Evolutionary conservation across 163 green algal genomes (phyloP), one percentile per base, ranked within the genome.

Genomic region (Scenedesmus sp.): DNA sequence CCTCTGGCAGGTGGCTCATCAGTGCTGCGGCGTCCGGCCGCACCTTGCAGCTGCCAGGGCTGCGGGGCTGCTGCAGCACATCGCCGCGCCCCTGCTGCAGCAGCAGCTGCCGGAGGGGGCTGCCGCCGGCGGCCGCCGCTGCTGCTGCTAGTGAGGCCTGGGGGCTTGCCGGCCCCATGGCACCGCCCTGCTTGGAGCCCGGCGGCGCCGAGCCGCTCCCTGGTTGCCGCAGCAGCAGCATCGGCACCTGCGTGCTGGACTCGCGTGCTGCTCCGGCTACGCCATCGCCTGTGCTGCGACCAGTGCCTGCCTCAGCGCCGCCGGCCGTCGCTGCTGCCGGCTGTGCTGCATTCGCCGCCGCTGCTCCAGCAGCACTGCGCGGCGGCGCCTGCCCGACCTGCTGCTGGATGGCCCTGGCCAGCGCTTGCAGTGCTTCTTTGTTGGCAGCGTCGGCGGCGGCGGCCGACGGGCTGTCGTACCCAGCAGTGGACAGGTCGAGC

Each of bases 161-260:
- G 15, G 65, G 65, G 1, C 30, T 40, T 76, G 65, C 30, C 7
- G 65, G 65, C 30, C 65, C 65, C 65, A 76, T 76, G 0, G 65
- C 30, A 40, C 65, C 56, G 26, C 15, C 65, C 7, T 37, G 30
- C 65, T 76, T 76, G 2, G 65, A 30, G 7, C 65, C 40, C 7
- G 30, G 65, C 65, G 40, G 65, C 30, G 65, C 30, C 16, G 65
- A 37, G 30, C 30, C 65, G 18, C 65, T 76, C 6, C 65, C 65
- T 18, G 65, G 65, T 30, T 76, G 65, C 65, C 65, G 65, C 73
- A 53, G 73, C 73, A 83, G 73, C 37, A 49, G 73, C 73, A 70
- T n/a, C n/a, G 73, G 73, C 73, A 83, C 73, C 37, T 83, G 73
- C 15, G 73, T 83, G 37, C 73, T 83, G 12, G 73, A 83, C 37